Evolutionary conservation across 176 grass and related monocot genomes (phyloP), one percentile per base, ranked within the genome.

Genomic region (Panicum miliaceum): DNA sequence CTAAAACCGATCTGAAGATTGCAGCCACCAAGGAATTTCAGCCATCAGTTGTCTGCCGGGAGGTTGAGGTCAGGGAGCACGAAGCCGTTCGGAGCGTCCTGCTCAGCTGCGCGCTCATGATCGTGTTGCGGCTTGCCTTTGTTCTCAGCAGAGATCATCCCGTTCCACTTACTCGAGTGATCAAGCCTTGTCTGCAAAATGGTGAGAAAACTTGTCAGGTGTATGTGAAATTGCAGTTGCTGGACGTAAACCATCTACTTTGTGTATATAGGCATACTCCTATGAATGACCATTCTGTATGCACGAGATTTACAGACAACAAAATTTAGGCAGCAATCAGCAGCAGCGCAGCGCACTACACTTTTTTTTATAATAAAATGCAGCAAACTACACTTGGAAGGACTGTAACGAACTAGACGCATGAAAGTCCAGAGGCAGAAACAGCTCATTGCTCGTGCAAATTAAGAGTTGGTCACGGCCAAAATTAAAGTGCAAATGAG

Each of bases 51-150:
- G 36, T 85, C 86, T 5, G 40, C 77, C 0, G 90, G 82, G 10
- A 91, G 41, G 73, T 91, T 91, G 82, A 91, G 90, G 25, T 91
- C 90, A 3, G 90, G 90, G 3, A 91, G 84, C 20, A 14, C 81
- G 36, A 90, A 87, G 52, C 61, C 81, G 20, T 6, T 83, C 18
- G 7, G 56, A n/a, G 45, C 20, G 0, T 40, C 56, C 38, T 40
- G 64, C 71, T 82, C 15, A 0, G 71, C 40, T 47, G 73, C 19
- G 26, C 0, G 16, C 52, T 77, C 64, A 42, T 43, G 72, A 59
- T 18, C 64, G 69, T 25, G 64, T 15, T 78, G 20, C 0, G 43
- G 56, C 37, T 71, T 65, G 45, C 15, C 20, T 79, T 87, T 82
- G 2, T 53, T 77, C 37, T 60, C 48, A 11, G n/a, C 34, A 0